phyloP scores from a whole-genome alignment of 2,329 filamentous ascomycete genomes.

The Trichophyton mentagrophytes region DNA sequence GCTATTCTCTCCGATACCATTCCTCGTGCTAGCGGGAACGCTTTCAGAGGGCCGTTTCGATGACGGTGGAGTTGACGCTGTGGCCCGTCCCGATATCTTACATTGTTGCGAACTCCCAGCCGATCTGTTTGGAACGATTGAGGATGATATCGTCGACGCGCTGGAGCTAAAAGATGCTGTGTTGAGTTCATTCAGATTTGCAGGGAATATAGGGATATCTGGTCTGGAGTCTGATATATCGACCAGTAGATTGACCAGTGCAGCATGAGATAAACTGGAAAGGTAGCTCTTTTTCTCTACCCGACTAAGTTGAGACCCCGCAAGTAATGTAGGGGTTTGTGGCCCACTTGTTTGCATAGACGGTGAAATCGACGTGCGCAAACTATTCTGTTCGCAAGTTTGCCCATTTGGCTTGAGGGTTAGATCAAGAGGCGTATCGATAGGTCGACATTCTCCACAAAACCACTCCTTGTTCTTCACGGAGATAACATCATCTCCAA shows the following conservation, averaged over 20 bases:
- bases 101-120: not conserved
- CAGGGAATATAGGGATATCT: slow-evolving; percentile 52
- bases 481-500: slow-evolving; percentile 55
- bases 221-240: slow-evolving; percentile 50
- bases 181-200: slow-evolving; percentile 19
- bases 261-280: slow-evolving; percentile 44
- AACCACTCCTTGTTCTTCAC: slow-evolving; percentile 59
- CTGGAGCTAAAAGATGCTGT: slow-evolving; percentile 6
- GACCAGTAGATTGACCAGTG: slow-evolving; percentile 53
- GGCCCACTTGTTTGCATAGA: not conserved
- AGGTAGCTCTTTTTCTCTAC: slow-evolving; percentile 52
- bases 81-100: not conserved
- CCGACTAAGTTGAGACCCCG: slow-evolving; percentile 19
- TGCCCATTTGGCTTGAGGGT: not conserved
- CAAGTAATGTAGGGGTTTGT: slow-evolving; percentile 15
- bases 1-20: slow-evolving; percentile 21
- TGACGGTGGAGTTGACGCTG: not conserved
- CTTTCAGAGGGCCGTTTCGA: not conserved
- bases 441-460: slow-evolving; percentile 46
- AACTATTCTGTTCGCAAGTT: not conserved
- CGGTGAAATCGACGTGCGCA: not conserved
- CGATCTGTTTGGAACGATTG: not conserved
- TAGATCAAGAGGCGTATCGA: slow-evolving; percentile 13
- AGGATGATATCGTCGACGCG: slow-evolving; percentile 5
- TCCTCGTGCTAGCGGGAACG: not conserved